Evolutionary conservation across 176 grass and related monocot genomes (phyloP).

Genomic region (Aechmea fasciata): DNA sequence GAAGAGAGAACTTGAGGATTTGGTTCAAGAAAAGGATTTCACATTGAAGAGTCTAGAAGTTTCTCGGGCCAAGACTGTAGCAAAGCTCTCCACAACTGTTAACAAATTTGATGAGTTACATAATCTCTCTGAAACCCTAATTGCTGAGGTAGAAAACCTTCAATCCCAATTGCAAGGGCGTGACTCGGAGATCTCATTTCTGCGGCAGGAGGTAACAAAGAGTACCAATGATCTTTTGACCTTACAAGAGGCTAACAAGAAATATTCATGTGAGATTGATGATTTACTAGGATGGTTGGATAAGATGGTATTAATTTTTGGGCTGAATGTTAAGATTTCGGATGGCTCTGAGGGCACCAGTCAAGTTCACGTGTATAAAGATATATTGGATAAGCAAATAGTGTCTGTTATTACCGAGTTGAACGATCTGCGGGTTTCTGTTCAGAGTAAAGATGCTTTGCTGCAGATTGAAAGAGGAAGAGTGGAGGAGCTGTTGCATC

Average conservation of each 20-base stretch:
- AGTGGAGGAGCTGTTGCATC: slow-evolving; percentile 55
- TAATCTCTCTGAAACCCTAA: slow-evolving; percentile 83
- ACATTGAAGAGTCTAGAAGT: slow-evolving; percentile 64
- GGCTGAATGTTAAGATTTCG: slow-evolving; percentile 26
- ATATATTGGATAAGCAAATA: slow-evolving; percentile 70
- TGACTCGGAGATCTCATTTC: slow-evolving; percentile 86
- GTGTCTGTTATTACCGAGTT: slow-evolving; percentile 50
- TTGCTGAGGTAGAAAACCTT: slow-evolving; percentile 85
- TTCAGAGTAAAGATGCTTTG: slow-evolving; percentile 79
- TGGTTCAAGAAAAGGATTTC: slow-evolving; percentile 62
- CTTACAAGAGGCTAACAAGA: slow-evolving; percentile 74
- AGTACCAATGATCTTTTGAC: slow-evolving; percentile 79
- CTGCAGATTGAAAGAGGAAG: slow-evolving; percentile 60
- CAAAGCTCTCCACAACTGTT: slow-evolving; percentile 73
- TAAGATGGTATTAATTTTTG: slow-evolving; percentile 47
- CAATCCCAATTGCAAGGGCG: slow-evolving; percentile 73
- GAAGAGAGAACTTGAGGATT: slow-evolving; percentile 49
- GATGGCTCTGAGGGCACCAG: slow-evolving; percentile 36
- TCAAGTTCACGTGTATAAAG: slow-evolving; percentile 49
- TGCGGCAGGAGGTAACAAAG: slow-evolving; percentile 86
- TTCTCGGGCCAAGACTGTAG: slow-evolving; percentile 57
- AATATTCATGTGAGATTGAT: slow-evolving; percentile 44
- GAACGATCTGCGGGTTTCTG: slow-evolving; percentile 45
- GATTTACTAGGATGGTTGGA: slow-evolving; percentile 67
- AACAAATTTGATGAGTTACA: slow-evolving; percentile 96